A percentile compares a stretch with the other conserved stretches of the same genome.
Evolutionary conservation across 2,329 filamentous ascomycete genomes (phyloP).

Genomic region (Neocatenulostroma microsporum): DNA sequence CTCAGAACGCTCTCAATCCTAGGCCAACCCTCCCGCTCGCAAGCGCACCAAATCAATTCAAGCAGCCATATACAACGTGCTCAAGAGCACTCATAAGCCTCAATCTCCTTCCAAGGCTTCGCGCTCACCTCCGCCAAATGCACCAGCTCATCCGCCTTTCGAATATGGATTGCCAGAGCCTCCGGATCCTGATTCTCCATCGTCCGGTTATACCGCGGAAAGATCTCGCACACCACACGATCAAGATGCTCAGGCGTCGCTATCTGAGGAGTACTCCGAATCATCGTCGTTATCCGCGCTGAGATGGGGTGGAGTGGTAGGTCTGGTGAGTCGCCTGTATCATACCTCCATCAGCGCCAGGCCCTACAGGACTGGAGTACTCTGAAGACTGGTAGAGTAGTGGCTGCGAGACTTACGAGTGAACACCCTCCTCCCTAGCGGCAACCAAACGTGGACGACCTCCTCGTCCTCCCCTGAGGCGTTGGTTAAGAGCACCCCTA

Average conservation of each 20-base stretch:
- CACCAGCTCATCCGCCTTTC: constrained; percentile 26
- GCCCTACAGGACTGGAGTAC: no score
- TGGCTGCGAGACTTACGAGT: constrained; percentile 16
- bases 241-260: constrained; percentile 18
- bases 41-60: no score
- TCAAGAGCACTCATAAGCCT: constrained; percentile 29
- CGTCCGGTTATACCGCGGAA: constrained; percentile 10
- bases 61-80: no score
- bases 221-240: constrained; percentile 17
- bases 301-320: constrained; percentile 24
- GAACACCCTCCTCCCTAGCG: constrained; percentile 20
- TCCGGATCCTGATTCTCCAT: constrained; percentile 3
- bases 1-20: no score
- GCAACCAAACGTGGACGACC: constrained; percentile 25
- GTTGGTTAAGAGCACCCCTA: constrained; percentile 24
- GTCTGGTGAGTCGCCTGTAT: constrained; percentile 19
- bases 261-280: constrained; percentile 16
- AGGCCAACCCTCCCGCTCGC: no score
- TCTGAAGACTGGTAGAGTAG: neutral
- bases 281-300: constrained; percentile 24
- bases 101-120: constrained; percentile 29
- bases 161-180: constrained; percentile 19
- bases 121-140: constrained; percentile 22
- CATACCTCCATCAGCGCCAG: neutral
- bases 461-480: constrained; percentile 10